Evolutionary conservation across 331 rosid species (phyloP).

Genomic region (Quercus lobata): DNA sequence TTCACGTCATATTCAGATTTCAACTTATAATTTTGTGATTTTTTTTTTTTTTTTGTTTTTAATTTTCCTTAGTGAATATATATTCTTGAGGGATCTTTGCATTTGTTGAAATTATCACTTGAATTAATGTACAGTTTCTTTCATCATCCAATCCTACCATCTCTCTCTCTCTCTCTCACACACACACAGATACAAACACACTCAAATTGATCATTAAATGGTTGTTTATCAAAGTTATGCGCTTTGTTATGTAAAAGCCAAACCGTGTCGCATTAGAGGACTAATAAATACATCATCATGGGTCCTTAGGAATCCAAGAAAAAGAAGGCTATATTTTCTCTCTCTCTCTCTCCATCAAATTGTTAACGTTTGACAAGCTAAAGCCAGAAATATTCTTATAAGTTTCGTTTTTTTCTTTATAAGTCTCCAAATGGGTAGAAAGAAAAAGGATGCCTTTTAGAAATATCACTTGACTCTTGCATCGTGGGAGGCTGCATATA

Average conservation of each 20-base stretch:
- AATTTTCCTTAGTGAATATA: neutral
- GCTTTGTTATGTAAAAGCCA: constrained; percentile 47
- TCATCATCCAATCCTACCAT: neutral
- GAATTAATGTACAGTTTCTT: neutral
- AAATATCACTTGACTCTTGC: constrained; percentile 15
- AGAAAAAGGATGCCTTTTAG: constrained; percentile 24
- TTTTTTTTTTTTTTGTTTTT: neutral
- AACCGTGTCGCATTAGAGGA: constrained; percentile 51
- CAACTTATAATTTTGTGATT: neutral
- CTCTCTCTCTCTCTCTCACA: neutral
- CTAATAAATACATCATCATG: constrained; percentile 24
- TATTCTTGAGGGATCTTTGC: neutral
- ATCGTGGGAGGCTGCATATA: neutral
- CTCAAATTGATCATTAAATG: neutral
- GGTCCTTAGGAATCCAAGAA: constrained; percentile 25
- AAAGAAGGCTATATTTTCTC: neutral
- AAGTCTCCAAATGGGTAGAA: constrained; percentile 16
- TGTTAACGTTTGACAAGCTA: neutral
- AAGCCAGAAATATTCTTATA: neutral
- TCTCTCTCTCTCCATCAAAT: neutral
- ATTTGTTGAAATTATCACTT: constrained; percentile 8
- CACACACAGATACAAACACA: neutral
- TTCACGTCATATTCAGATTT: neutral
- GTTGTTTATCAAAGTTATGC: neutral
- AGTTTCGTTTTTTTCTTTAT: constrained; percentile 13